These are phyloP conservation scores for Talaromyces nanjingensis DNA, from an alignment of 495 filamentous ascomycete species.

Conservation along the genomic window DNA sequence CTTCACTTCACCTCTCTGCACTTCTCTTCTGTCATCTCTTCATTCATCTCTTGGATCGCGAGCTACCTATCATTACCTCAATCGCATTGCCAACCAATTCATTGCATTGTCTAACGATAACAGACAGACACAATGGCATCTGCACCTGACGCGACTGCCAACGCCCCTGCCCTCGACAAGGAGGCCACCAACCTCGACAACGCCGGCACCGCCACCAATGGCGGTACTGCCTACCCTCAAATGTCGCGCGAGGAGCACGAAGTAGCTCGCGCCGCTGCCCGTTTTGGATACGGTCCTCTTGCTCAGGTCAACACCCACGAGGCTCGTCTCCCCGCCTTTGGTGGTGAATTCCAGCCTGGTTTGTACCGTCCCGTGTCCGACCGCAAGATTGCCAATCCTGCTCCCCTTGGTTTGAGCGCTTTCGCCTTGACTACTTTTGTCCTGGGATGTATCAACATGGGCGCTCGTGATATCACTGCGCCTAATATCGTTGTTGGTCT, in stretches of 20 bases:
- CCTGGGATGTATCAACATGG: constrained; percentile 76
- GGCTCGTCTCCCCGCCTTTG: constrained; percentile 70
- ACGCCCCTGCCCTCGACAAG: constrained; percentile 25
- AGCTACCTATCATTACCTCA: background rate
- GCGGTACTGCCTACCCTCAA: constrained; percentile 19
- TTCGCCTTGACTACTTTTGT: constrained; percentile 97
- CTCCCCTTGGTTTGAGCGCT: constrained; percentile 76
- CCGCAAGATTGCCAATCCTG: constrained; percentile 84
- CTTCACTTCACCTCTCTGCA: constrained; percentile 9
- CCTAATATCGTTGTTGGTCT: constrained; percentile 66
- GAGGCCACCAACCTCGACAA: constrained; percentile 15
- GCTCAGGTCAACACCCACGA: constrained; percentile 59
- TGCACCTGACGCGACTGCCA: background rate
- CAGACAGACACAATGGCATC: constrained; percentile 2
- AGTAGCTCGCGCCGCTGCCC: constrained; percentile 37
- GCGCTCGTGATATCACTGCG: constrained; percentile 46
- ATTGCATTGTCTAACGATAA: background rate
- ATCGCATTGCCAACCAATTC: background rate
- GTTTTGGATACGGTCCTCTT: constrained; percentile 58
- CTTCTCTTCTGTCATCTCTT: background rate
- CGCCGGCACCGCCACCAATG: constrained; percentile 11
- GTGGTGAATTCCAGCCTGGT: constrained; percentile 95
- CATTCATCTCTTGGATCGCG: background rate
- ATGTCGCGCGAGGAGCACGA: constrained; percentile 43
- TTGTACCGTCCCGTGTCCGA: constrained; percentile 67